These are phyloP conservation scores for Willaertia magna DNA, from an alignment of 208 protist genomes.

Conservation along the genomic window DNA sequence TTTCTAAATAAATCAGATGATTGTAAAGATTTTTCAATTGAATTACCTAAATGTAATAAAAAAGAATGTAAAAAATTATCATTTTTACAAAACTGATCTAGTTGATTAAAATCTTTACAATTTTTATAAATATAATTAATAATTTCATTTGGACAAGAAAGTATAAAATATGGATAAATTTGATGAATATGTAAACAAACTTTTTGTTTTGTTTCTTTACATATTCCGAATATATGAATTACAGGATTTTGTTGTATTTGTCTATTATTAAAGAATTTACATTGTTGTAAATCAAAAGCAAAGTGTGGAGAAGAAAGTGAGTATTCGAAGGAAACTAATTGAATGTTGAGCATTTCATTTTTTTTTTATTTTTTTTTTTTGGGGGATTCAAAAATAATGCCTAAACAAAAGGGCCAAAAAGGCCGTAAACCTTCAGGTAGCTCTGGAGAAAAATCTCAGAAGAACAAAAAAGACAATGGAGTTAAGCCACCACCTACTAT, in stretches of 20 bases:
- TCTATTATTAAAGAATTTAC: neutral
- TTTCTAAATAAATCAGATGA: neutral
- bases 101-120: neutral
- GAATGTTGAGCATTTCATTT: neutral
- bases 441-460: no score
- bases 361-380: no score
- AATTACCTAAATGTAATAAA: neutral
- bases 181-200: slow-evolving; percentile 4
- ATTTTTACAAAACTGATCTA: neutral
- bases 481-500: no score
- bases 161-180: neutral
- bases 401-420: no score
- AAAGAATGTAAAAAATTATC: neutral
- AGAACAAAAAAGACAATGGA: no score
- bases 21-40: neutral
- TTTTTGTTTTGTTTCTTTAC: neutral
- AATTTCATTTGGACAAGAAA: neutral
- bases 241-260: neutral
- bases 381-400: no score
- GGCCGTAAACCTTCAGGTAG: no score
- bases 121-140: neutral
- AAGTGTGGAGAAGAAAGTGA: neutral
- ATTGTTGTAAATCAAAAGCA: neutral
- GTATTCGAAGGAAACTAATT: neutral
- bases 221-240: neutral